Base-by-base conservation (phyloP, 2,329 filamentous ascomycete species). In the Fusarium duplospermum region DNA sequence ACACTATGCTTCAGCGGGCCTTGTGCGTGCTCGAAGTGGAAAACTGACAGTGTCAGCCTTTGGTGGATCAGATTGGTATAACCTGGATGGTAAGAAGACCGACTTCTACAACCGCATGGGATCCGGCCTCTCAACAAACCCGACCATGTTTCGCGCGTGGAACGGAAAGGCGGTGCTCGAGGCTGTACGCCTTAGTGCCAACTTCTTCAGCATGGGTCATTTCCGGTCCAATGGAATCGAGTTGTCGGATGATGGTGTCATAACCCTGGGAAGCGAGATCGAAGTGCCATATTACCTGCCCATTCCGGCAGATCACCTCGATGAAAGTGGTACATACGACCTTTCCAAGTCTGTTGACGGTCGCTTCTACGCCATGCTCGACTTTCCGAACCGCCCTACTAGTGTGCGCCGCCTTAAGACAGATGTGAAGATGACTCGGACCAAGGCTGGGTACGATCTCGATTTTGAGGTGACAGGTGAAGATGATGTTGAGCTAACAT, bases 71-170 rank as follows among this genome's bases (percentile, higher is more conserved):
- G 69, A 71, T 14, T 71, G 69, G 69, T 71, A 69, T 56, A 33
- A 58, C n/a, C 24, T 40, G 16, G 59, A 71, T 22, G 69, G 69
- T 35, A 72, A 72, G 7, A 72, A 72, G 16, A 42, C 64, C 22
- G 69, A 72, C 4, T 71, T 71, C 14, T 71, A 71, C 2, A 71
- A 71, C 38, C 64, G 64, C 4, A 71, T 71, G 69, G 69, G 69
- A 1, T 71, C 69, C 6, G 69, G 69, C 14, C 64, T 71, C 6
- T 72, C 69, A 3, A 71, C 69, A 4, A 71, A 72, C 16, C 69
- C 69, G 20, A 71, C 69, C 64, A 71, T 71, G 69, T 72, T 71
- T 42, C 64, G 69, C n/a, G 69, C 69, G 18, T 71, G 69, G 69
- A 71, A 72, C 8, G 69, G 69, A 3, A 65, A 72, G n/a, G 69